These are phyloP conservation scores for Apostasia shenzhenica DNA, from an alignment of 106 monocot species.

Conservation along the genomic window DNA sequence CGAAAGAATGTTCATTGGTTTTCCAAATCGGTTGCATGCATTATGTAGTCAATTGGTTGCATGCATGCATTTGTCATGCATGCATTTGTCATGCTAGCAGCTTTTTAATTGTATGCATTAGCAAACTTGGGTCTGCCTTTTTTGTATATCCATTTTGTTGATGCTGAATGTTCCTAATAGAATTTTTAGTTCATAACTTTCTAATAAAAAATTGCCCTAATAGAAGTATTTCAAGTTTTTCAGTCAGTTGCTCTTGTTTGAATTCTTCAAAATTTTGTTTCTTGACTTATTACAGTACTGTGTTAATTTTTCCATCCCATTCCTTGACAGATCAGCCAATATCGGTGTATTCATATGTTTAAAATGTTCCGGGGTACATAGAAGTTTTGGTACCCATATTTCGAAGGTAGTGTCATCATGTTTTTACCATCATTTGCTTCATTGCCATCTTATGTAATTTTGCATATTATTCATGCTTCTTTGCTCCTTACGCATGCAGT, in stretches of 20 bases:
- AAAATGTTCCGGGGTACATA: conserved; percentile 25
- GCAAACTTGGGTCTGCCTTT: no score
- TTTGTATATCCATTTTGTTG: no score
- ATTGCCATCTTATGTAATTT: neutral
- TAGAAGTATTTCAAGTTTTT: neutral
- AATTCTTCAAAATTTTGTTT: neutral
- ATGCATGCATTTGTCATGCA: no score
- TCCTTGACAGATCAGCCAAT: conserved; percentile 14
- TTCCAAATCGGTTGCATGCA: no score
- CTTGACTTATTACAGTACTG: neutral
- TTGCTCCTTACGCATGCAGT: no score
- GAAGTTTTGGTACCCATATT: conserved; percentile 19
- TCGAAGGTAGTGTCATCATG: conserved; percentile 14
- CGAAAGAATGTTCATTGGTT: no score
- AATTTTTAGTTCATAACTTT: no score
- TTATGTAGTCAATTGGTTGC: no score
- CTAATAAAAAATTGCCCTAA: no score
- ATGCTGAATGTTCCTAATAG: no score
- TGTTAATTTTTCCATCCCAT: neutral
- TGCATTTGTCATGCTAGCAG: no score
- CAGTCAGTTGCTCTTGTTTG: neutral
- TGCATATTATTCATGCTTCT: neutral
- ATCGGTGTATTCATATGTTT: conserved; percentile 29
- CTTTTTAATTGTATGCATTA: no score
- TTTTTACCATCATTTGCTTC: neutral